These are phyloP conservation scores for Epicoccum nigrum DNA, from an alignment of 2,329 filamentous ascomycete genomes.

Conservation along the genomic window DNA sequence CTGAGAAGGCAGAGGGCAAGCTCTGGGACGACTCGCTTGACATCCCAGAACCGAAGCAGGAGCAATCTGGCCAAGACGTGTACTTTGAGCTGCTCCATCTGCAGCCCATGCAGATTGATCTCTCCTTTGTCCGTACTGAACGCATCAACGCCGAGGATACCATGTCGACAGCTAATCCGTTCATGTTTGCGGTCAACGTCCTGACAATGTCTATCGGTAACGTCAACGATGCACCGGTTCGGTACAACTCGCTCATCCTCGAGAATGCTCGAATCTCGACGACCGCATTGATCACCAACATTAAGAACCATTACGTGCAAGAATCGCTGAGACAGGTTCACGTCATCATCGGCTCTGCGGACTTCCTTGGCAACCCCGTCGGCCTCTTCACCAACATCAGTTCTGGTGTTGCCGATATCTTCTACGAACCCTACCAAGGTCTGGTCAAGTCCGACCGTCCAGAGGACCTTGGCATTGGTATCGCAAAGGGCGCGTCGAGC, in stretches of 20 bases:
- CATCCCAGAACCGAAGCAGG: slow-evolving; percentile 87
- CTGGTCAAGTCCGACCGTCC: slow-evolving; percentile 95
- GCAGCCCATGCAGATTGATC: slow-evolving; percentile 96
- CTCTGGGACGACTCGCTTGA: slow-evolving; percentile 89
- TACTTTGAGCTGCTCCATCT: slow-evolving; percentile 98
- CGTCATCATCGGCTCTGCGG: slow-evolving; percentile 94
- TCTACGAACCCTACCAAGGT: slow-evolving; percentile 98
- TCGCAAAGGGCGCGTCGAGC: slow-evolving; percentile 94
- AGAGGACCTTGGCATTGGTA: slow-evolving; percentile 91
- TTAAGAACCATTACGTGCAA: slow-evolving; percentile 95
- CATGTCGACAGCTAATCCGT: slow-evolving; percentile 81
- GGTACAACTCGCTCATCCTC: slow-evolving; percentile 89
- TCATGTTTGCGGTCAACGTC: slow-evolving; percentile 99
- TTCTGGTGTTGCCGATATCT: slow-evolving; percentile 95
- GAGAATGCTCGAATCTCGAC: slow-evolving; percentile 95
- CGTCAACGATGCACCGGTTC: slow-evolving; percentile 94
- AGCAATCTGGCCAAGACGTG: slow-evolving; percentile 87
- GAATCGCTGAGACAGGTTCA: slow-evolving; percentile 95
- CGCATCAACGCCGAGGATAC: slow-evolving; percentile 96
- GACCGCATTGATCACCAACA: slow-evolving; percentile 79
- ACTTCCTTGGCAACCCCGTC: slow-evolving; percentile 97
- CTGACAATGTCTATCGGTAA: slow-evolving; percentile 99
- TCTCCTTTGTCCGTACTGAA: slow-evolving; percentile 97
- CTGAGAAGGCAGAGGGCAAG: slow-evolving; percentile 79
- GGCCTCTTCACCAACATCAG: slow-evolving; percentile 98